Evolutionary conservation across 1,139 yeast species (phyloP).

Genomic region (Hansenula sp.): DNA sequence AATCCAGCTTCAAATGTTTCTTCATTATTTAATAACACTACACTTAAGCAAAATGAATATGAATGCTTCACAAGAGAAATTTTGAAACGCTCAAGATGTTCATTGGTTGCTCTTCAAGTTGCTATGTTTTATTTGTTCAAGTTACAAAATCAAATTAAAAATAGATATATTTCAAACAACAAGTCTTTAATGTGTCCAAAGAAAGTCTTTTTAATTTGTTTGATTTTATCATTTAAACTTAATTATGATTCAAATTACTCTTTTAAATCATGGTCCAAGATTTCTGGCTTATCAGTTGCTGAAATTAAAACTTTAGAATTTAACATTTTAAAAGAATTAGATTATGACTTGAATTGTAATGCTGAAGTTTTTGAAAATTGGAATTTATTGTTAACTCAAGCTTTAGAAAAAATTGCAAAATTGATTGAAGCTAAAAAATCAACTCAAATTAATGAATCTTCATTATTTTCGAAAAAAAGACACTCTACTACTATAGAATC

Average conservation of each 20-base stretch:
- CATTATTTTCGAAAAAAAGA: background rate
- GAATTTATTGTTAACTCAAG: slow-evolving; percentile 30
- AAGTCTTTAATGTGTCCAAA: slow-evolving; percentile 45
- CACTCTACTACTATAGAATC: background rate
- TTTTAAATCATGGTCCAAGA: slow-evolving; percentile 70
- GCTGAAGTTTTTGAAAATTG: slow-evolving; percentile 48
- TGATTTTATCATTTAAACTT: slow-evolving; percentile 69
- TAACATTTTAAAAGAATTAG: slow-evolving; percentile 45
- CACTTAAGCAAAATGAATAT: slow-evolving; percentile 5
- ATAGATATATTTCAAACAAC: slow-evolving; percentile 1
- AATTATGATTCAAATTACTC: slow-evolving; percentile 70
- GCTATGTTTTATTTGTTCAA: slow-evolving; percentile 60
- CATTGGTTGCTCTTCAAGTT: slow-evolving; percentile 60
- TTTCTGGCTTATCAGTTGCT: slow-evolving; percentile 54
- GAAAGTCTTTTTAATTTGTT: slow-evolving; percentile 58
- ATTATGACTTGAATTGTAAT: slow-evolving; percentile 53
- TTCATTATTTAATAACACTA: slow-evolving; percentile 1
- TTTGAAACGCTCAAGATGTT: slow-evolving; percentile 62
- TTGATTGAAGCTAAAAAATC: background rate
- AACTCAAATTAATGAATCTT: background rate
- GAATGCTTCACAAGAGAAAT: slow-evolving; percentile 53
- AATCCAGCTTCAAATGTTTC: slow-evolving; percentile 2
- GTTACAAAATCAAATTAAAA: slow-evolving; percentile 28
- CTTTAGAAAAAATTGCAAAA: slow-evolving; percentile 12
- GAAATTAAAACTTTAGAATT: slow-evolving; percentile 52